These are phyloP conservation scores for Fonsecaea pedrosoi DNA, from an alignment of 2,329 filamentous ascomycete genomes.

Conservation along the genomic window DNA sequence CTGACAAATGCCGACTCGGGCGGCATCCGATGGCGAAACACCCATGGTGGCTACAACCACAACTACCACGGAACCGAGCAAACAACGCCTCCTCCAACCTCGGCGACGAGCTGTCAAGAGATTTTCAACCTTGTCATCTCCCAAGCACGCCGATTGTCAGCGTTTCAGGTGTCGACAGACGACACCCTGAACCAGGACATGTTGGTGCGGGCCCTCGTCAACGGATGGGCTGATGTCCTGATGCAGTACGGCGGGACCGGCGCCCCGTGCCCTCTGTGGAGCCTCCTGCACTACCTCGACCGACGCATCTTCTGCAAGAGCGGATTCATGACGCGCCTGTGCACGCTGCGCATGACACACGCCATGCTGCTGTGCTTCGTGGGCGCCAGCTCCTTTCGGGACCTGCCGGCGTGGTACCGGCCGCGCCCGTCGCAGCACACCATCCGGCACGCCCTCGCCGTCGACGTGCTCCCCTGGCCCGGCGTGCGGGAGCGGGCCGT, in stretches of 20 bases:
- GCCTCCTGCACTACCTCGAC: constrained; percentile 16
- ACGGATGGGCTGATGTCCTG: constrained; percentile 14
- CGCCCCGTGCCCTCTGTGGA: constrained; percentile 22
- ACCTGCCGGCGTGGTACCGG: constrained; percentile 20
- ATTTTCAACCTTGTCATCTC: constrained; percentile 15
- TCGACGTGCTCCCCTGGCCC: constrained; percentile 24
- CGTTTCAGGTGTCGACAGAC: constrained; percentile 7
- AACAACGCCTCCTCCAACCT: not conserved
- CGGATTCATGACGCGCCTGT: constrained; percentile 19
- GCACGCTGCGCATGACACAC: constrained; percentile 28
- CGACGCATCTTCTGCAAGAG: constrained; percentile 20
- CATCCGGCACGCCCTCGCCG: constrained; percentile 18
- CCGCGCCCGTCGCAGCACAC: constrained; percentile 20
- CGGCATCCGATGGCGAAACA: not conserved
- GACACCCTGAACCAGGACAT: constrained; percentile 23
- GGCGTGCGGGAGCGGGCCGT: constrained; percentile 18
- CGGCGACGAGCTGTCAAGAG: constrained; percentile 6
- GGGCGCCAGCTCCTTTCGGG: constrained; percentile 5
- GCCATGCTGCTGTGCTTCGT: constrained; percentile 19
- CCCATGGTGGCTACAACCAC: not conserved
- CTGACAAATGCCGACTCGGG: not conserved
- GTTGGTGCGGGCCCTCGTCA: constrained; percentile 21
- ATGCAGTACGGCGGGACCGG: not conserved
- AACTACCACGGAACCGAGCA: not conserved
- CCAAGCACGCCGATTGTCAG: not conserved